Base-by-base conservation (phyloP, 495 filamentous ascomycete species). In the Talaromyces nanjingensis region DNA sequence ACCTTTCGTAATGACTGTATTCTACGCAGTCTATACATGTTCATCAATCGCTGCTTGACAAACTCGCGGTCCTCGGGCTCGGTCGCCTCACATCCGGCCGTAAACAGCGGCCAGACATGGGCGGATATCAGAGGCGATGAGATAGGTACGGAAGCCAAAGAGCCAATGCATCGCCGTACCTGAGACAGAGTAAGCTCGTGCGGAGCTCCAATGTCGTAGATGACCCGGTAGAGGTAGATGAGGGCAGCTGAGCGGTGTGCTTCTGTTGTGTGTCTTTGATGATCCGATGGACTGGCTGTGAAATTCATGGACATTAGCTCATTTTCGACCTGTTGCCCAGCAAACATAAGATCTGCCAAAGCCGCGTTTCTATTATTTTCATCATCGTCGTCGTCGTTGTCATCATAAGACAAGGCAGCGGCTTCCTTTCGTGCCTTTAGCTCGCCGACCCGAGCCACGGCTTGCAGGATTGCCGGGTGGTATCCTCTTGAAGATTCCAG, bases 171-270 rank as follows among this genome's bases (percentile, higher is more conserved):
- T 79, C 0, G 78, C 68, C 55, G 86, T 82, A 33, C 71, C 73
- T 64, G 87, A 84, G 14, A 87, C 81, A 12, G 74, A 68, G 11
- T 72, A 59, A 58, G 82, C 76, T 3, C 67, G 68, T 37, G 83
- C 75, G 18, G 79, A 67, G 59, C 59, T 34, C 59, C 59, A 52
- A 73, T 74, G 11, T 69, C 68, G 63, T 81, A 77, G 25, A 86
- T 77, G 22, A 77, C 81, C 57, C 85, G 81, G 67, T 86, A 84
- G 25, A 88, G 78, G 65, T 86, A 86, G 3, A 87, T 82, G 62
- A 85, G 81, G 6, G 82, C 81, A 16, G 82, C 82, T 64, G 87
- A 83, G 12, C 83, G 83, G 66, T 87, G 86, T 7, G 85, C 84
- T 58, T 86, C 76, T 12, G 85, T 83, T 65, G 86, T 87, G 70